A percentile compares a stretch with the other conserved stretches of the same genome.
These are phyloP conservation scores for Pleomassaria siparia DNA, from an alignment of 2,329 filamentous ascomycete genomes.

Conservation along the genomic window DNA sequence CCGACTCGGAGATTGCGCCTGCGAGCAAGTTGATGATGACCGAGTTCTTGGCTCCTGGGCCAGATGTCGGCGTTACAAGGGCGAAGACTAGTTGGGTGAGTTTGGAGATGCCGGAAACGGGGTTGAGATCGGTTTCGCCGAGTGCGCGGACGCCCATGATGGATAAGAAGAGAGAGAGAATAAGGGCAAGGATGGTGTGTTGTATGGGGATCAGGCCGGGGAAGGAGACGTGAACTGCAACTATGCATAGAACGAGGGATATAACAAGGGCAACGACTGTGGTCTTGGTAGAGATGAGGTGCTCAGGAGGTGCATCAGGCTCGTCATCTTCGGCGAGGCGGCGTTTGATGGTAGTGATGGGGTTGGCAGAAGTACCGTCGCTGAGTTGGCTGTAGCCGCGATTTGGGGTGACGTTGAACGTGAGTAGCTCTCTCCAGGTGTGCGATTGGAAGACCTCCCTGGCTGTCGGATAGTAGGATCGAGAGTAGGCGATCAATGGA, in stretches of 20 bases:
- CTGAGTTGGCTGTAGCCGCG: slow-evolving; percentile 44
- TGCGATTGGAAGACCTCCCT: slow-evolving; percentile 31
- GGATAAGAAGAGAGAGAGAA: slow-evolving; percentile 69
- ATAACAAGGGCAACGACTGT: slow-evolving; percentile 74
- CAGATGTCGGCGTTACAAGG: slow-evolving; percentile 70
- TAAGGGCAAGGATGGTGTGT: slow-evolving; percentile 80
- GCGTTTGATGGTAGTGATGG: slow-evolving; percentile 34
- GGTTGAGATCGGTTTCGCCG: slow-evolving; percentile 89
- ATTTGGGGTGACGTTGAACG: slow-evolving; percentile 35
- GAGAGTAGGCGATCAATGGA: slow-evolving; percentile 57
- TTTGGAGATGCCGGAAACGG: slow-evolving; percentile 95
- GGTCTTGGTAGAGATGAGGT: slow-evolving; percentile 72
- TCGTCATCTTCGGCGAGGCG: slow-evolving; percentile 43
- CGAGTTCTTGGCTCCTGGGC: slow-evolving; percentile 65
- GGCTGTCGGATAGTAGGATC: slow-evolving; percentile 39
- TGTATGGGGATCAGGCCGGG: slow-evolving; percentile 77
- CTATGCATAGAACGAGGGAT: slow-evolving; percentile 77
- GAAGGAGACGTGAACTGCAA: slow-evolving; percentile 81
- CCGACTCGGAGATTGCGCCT: slow-evolving; percentile 80
- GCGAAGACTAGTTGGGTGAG: slow-evolving; percentile 95
- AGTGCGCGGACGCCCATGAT: slow-evolving; percentile 67
- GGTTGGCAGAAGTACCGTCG: slow-evolving; percentile 20
- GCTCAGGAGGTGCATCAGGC: slow-evolving; percentile 79
- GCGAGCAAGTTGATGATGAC: slow-evolving; percentile 96
- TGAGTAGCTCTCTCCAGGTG: slow-evolving; percentile 40